Evolutionary conservation across 768 basidiomycete genomes (phyloP), one percentile per base, ranked within the genome.

Genomic region (Boletus sp.): DNA sequence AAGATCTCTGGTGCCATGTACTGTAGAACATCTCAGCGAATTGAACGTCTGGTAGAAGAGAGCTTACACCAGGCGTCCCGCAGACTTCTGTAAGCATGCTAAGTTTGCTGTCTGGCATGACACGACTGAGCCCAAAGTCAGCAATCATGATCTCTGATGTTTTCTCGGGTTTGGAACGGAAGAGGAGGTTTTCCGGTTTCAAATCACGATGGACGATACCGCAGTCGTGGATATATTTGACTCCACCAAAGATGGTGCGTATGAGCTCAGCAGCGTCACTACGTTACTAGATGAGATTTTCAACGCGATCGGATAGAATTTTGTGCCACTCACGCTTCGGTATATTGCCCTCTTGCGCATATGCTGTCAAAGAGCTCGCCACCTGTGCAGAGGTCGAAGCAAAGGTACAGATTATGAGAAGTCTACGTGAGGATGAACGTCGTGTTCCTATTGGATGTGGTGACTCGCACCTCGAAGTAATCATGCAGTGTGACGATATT

Each of bases 341-440:
- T 94, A 73, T 97, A 98, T 70, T 93, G 93, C 50, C 94, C 94
- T 73, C 94, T 93, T 32, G 94, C 93, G 68, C 96, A 98, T 78
- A 99, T 98, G 49, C 96, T 84, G 73, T 99, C 96, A 67, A 99
- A 98, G n/a, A 99, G 85, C 73, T 99, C 96, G 44, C 96, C 95
- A 50, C 95, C 94, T 3, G 92, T 94, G 77, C 96, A 98, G 9
- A 98, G 84, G 74, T 98, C 96, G 73, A 97, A 97, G 63, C 87
- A 87, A 54, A 98, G 88, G 74, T 98, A 94, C 47, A 97, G 82
- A 66, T 96, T 97, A 73, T 95, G 90, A 9, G 92, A 76, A 30
- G 94, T 97, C 89, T 92, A 63, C 2, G 29, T 15, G 52, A 48
- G 28, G 39, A 57, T 52, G 51, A 61, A 32, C 7, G 28, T 15